Evolutionary conservation across 768 basidiomycete genomes (phyloP), one percentile per base, ranked within the genome.

Genomic region (Holtermannia corniformis): DNA sequence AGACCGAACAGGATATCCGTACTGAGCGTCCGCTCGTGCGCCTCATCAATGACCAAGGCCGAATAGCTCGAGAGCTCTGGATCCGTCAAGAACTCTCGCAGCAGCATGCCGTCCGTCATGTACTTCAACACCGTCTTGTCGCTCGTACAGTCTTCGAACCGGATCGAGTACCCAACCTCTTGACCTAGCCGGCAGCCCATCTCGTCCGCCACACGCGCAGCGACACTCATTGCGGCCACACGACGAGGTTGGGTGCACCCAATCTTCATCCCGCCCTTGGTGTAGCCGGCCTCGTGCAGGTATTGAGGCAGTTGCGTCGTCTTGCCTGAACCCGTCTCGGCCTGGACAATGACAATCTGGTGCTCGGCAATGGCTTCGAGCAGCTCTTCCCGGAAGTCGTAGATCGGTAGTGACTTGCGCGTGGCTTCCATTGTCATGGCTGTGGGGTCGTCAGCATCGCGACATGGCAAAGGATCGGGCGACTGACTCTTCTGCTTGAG

Each of bases 111-210:
- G 67, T 99, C 95, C 42, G 95, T 99, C 95, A 99, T 95, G 74
- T 99, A 99, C 74, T 99, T 97, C 66, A 99, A 78, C 42, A 92
- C 85, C 3, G 95, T 99, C 77, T 95, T 96, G 78, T 97, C 91
- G 76, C 89, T 95, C 19, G 95, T 99, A 72, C 91, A 95, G 73
- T 99, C 95, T 74, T 99, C 95, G 75, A 99, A 99, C 26, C 95
- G 88, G 62, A 99, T 99, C 27, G 92, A 93, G 73, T 99, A 99
- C n/a, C 95, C 95, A 47, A 99, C 95, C 75, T 97, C 93, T 62
- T 92, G 87, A 10, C 95, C 95, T 40, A 99, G 84, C 72, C 96
- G 86, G 2, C 84, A 86, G 5, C 92, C 95, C 85, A 97, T 91
- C 75, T 99, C 95, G 57, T 97, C 95, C 0, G 95, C 93, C 14